Evolutionary conservation across 345 rosid genomes (phyloP).

Genomic region (Eucalyptus tenuipes): DNA sequence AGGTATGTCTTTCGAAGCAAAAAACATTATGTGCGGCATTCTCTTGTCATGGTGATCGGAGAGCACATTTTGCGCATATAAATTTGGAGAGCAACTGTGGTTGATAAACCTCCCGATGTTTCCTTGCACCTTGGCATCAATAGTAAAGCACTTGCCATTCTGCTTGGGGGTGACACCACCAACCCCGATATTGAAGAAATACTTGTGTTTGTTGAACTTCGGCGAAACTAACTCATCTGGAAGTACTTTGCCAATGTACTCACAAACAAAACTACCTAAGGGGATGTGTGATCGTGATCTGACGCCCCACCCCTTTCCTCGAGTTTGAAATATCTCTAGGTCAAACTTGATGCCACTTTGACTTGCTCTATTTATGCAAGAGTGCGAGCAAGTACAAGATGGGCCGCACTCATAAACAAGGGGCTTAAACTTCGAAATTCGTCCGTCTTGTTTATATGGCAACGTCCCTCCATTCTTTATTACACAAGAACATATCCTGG

Average conservation of each 20-base stretch:
- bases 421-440: constrained; percentile 18
- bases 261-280: constrained; percentile 42
- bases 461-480: constrained; percentile 30
- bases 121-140: constrained; percentile 11
- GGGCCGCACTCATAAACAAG: constrained; percentile 41
- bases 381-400: constrained; percentile 32
- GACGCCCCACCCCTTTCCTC: constrained; percentile 38
- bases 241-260: constrained; percentile 30
- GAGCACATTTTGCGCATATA: constrained; percentile 15
- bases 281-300: constrained; percentile 39
- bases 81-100: constrained; percentile 21
- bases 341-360: constrained; percentile 31
- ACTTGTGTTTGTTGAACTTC: neutral
- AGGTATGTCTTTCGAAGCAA: constrained; percentile 11
- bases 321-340: constrained; percentile 43
- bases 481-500: constrained; percentile 31
- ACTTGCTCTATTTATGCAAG: constrained; percentile 31
- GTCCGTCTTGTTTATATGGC: constrained; percentile 15
- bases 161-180: neutral
- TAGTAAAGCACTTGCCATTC: neutral
- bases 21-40: constrained; percentile 11
- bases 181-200: neutral
- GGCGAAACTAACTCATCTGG: neutral
- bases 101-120: constrained; percentile 29
- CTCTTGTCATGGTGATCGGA: neutral